phyloP scores from a whole-genome alignment of 371 early-diverging fungal genomes.

The Rhizomucor miehei region DNA sequence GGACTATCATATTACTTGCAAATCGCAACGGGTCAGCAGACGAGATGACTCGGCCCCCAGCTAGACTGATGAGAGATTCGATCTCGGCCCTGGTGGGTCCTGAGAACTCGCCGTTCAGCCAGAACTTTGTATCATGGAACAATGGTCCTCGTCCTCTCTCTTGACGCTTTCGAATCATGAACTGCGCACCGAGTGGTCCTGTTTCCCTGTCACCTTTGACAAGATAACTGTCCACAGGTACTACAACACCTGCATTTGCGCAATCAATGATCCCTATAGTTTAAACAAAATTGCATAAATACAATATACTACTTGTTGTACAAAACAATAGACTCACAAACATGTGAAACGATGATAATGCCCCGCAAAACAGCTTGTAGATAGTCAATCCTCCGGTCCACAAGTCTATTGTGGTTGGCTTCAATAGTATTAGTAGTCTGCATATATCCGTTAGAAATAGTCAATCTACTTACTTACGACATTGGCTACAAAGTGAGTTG shows the following conservation, averaged over 20 bases:
- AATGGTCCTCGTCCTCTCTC: background rate
- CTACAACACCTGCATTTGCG: background rate
- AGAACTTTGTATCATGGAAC: slow-evolving; percentile 2
- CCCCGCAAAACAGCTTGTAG: slow-evolving; percentile 4
- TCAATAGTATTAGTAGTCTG: too few relatives aligned
- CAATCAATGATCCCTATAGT: slow-evolving; percentile 5
- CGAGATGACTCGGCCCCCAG: slow-evolving; percentile 1
- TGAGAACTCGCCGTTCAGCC: background rate
- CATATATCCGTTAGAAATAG: too few relatives aligned
- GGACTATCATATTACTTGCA: background rate
- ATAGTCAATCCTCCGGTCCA: background rate
- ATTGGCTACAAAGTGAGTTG: too few relatives aligned
- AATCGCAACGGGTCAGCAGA: background rate
- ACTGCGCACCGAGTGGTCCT: background rate
- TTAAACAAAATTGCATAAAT: background rate
- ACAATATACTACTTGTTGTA: too few relatives aligned
- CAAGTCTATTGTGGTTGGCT: background rate
- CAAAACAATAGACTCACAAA: slow-evolving; percentile 5
- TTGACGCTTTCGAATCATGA: background rate
- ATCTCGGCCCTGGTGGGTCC: slow-evolving; percentile 1
- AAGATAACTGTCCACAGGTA: slow-evolving; percentile 6
- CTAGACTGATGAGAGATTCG: background rate
- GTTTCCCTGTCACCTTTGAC: slow-evolving; percentile 1
- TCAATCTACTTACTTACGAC: too few relatives aligned
- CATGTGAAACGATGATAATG: background rate